Percentiles rank a stretch among this genome's conserved stretches.
phyloP scores from a whole-genome alignment of 108 stramenopile genomes.

The Cyclostephanos tholiformis region DNA sequence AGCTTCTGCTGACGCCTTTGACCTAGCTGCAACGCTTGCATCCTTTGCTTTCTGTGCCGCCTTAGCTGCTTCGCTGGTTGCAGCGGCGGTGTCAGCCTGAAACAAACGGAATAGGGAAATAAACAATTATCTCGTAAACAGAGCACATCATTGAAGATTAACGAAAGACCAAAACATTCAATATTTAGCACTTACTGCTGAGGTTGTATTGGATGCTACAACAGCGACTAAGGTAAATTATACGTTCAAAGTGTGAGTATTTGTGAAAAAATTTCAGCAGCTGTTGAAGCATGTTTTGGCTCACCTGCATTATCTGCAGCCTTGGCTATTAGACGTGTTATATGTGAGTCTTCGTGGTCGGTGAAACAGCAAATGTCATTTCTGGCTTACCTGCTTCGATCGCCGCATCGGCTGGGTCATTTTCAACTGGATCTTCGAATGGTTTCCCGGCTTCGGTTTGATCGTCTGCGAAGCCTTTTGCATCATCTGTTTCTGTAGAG shows the following conservation, averaged over 20 bases:
- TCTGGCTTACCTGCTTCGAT: conserved; percentile 18
- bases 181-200: conserved; percentile 24
- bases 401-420: conserved; percentile 21
- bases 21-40: conserved; percentile 56
- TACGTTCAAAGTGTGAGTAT: neutral
- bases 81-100: conserved; percentile 46
- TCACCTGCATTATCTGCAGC: conserved; percentile 36
- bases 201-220: conserved; percentile 38
- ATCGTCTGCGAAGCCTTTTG: conserved; percentile 23
- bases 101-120: neutral
- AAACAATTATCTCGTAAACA: neutral
- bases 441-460: conserved; percentile 29
- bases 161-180: neutral
- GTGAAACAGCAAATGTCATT: neutral
- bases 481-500: conserved; percentile 15
- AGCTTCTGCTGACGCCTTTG: conserved; percentile 56
- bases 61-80: conserved; percentile 51
- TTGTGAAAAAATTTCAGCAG: neutral
- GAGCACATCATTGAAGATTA: neutral
- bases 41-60: conserved; percentile 80
- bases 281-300: neutral
- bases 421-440: conserved; percentile 8
- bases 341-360: neutral
- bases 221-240: conserved; percentile 14
- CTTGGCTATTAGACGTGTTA: conserved; percentile 24